Conservation (phyloP, 2,329 filamentous ascomycete species). For the Cyclaneusma minus region DNA sequence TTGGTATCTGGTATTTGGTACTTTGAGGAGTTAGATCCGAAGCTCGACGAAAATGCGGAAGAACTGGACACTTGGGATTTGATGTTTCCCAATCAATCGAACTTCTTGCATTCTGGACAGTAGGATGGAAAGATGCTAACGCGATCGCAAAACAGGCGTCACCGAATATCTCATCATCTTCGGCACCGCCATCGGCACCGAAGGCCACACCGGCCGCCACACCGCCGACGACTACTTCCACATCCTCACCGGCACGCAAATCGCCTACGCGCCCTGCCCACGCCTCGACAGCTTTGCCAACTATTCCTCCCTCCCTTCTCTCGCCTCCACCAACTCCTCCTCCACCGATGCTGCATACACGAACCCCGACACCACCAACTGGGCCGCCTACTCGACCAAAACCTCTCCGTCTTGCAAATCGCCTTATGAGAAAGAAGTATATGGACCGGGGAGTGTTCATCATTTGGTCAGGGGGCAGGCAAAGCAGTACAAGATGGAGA, state of each 20-base stretch:
- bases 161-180: conserved; percentile 89
- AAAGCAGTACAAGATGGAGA: conserved; percentile 75
- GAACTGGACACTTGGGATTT: too few species aligned
- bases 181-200: conserved; percentile 68
- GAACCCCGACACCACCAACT: too few species aligned
- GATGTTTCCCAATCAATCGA: conserved; percentile 1
- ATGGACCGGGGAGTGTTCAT: conserved; percentile 54
- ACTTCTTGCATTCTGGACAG: conserved; percentile 2
- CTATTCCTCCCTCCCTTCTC: too few species aligned
- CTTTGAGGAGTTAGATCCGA: too few species aligned
- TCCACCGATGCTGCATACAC: too few species aligned
- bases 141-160: conserved; percentile 36
- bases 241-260: conserved; percentile 67
- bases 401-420: too few species aligned
- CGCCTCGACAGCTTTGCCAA: too few species aligned
- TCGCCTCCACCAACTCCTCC: too few species aligned
- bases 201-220: conserved; percentile 78
- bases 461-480: conserved; percentile 55
- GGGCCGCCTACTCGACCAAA: too few species aligned
- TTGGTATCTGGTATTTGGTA: too few species aligned
- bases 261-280: conserved; percentile 58
- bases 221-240: conserved; percentile 92
- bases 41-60: too few species aligned
- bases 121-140: too few species aligned
- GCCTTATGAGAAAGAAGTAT: conserved; percentile 51